Base-by-base conservation (phyloP, 2,329 filamentous ascomycete genomes). In the Colletotrichum theobromicola region DNA sequence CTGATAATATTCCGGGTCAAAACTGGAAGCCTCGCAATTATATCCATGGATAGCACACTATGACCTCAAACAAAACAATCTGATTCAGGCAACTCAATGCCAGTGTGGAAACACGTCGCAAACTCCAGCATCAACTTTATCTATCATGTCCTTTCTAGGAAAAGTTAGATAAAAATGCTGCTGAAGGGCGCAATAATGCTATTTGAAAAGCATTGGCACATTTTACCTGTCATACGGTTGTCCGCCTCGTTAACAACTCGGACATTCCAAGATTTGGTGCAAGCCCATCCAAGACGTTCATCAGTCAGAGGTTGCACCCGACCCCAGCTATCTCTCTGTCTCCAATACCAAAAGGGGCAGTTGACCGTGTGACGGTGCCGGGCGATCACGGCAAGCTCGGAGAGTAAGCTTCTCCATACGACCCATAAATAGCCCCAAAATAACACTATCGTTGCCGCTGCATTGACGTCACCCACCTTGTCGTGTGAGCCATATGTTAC, bases 211-310 rank as follows among this genome's bases (percentile, higher is more conserved):
- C n/a, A n/a, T n/a, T n/a, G n/a, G n/a, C n/a, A n/a, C n/a, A n/a
- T n/a, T n/a, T n/a, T n/a, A n/a, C n/a, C n/a, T n/a, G n/a, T n/a
- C n/a, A n/a, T n/a, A 37, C 8, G 4, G 4, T 35, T 5, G 15
- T 35, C 34, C 15, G 15, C 35, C 16, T 0, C 16, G 35, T 37
- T 37, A 0, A 37, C 1, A 1, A 18, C 16, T 37, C 35, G 35
- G 35, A 3, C 0, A 18, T 37, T 37, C 7, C 7, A 1, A 9
- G 35, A 37, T 15, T 0, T 18, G 2, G 16, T 18, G 18, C 4
- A 2, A n/a, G n/a, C 35, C 16, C 35, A 4, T 4, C 16, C 18
- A 21, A 46, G 9, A 46, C 5, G 9, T 21, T n/a, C 37, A 46
- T n/a, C 18, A 21, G 42, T 46, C 9, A 1, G 2, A n/a, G 42